These are phyloP conservation scores for Paratinospora sagittata DNA, from an alignment of 164 flowering plant genomes.

Conservation along the genomic window DNA sequence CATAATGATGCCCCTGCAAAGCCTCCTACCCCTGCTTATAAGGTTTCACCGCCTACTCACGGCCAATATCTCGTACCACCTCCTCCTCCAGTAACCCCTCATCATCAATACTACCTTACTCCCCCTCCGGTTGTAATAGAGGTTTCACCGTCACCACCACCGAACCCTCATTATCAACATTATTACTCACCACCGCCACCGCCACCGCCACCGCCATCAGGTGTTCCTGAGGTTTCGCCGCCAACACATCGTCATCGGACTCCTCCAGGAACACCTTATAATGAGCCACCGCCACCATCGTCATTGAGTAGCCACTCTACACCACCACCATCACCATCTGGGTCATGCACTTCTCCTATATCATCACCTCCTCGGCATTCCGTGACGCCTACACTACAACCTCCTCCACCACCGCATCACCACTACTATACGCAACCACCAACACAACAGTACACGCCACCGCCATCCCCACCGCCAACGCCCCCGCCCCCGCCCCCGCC, in stretches of 20 bases:
- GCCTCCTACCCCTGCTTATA: slow-evolving; percentile 12
- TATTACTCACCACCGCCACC: too few relatives aligned
- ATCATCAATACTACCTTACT: slow-evolving; percentile 1
- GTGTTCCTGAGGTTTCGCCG: too few relatives aligned
- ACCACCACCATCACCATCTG: slow-evolving; percentile 9
- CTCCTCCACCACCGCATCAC: slow-evolving; percentile 11
- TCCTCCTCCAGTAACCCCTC: not conserved
- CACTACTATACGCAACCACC: slow-evolving; percentile 11
- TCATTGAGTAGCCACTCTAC: not conserved
- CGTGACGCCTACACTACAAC: not conserved
- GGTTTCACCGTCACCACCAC: slow-evolving; percentile 18
- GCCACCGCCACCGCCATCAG: too few relatives aligned
- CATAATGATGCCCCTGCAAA: too few relatives aligned
- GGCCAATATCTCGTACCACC: too few relatives aligned
- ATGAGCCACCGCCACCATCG: not conserved
- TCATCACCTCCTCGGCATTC: slow-evolving; percentile 17
- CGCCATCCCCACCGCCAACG: too few relatives aligned
- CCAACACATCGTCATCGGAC: too few relatives aligned
- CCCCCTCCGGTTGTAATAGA: slow-evolving; percentile 12
- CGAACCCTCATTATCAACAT: not conserved
- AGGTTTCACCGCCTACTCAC: too few relatives aligned
- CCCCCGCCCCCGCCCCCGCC: too few relatives aligned
- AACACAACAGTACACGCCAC: slow-evolving; percentile 11
- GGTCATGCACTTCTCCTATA: slow-evolving; percentile 1
- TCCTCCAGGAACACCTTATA: slow-evolving; percentile 4